Evolutionary conservation across 2,329 filamentous ascomycete genomes (phyloP), one percentile per base, ranked within the genome.

Genomic region (Stachybotrys elegans): DNA sequence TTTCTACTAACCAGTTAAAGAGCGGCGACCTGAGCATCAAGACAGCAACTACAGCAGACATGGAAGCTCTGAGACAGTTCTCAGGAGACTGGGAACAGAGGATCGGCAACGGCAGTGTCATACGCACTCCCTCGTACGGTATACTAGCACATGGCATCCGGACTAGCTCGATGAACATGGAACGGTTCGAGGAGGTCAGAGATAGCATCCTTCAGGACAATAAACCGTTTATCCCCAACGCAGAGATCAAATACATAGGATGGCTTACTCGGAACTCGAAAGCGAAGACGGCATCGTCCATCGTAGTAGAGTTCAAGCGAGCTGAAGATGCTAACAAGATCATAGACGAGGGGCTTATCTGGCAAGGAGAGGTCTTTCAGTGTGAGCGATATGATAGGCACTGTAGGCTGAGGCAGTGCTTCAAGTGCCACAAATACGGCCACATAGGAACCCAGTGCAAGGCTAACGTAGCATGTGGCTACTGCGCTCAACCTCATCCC

Each of bases 401-500:
- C n/a, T n/a, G n/a, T n/a, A n/a, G n/a, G n/a, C n/a, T n/a, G n/a
- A n/a, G n/a, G n/a, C n/a, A n/a, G n/a, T n/a, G n/a, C n/a, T n/a
- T n/a, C n/a, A n/a, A n/a, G n/a, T n/a, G n/a, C n/a, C n/a, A n/a
- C n/a, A n/a, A n/a, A n/a, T n/a, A n/a, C n/a, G n/a, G 41, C 44
- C 31, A 48, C 27, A 44, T 44, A 48, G 37, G 41, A 46, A 48
- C 43, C 36, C 21, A 47, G 31, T 49, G 23, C 16, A 49, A 47
- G 39, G 47, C 39, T 47, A 41, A 17, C 8, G 35, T 20, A 40
- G 35, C 17, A 49, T 47, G 35, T 39, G 42, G 44, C 42, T 47
- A 47, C 40, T 47, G 37, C 27, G 37, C 35, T 20, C 22, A 29
- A 17, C 32, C 32, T 19, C 32, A 35, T 35, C 32, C 32, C 32